These are phyloP conservation scores for Termitomyces bulborhizus DNA, from an alignment of 768 basidiomycete species.

Conservation along the genomic window DNA sequence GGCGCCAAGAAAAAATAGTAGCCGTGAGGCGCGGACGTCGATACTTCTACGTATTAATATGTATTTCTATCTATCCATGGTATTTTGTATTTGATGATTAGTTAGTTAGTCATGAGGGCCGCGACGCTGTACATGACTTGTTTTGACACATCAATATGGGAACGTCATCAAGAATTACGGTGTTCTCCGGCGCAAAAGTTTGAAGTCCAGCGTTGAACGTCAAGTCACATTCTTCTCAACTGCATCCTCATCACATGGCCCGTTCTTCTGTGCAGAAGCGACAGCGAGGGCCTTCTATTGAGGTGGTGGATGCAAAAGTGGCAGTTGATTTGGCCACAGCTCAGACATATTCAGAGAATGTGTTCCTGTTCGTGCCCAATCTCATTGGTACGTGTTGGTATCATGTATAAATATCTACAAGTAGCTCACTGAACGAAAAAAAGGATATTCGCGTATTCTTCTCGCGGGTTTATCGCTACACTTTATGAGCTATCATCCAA, in stretches of 20 bases:
- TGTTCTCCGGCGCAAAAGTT: slow-evolving; percentile 14
- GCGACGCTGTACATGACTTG: no score
- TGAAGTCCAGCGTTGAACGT: background rate
- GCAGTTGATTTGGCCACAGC: slow-evolving; percentile 85
- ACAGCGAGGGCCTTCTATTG: slow-evolving; percentile 47
- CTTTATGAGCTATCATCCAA: slow-evolving; percentile 94
- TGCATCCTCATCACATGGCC: slow-evolving; percentile 18
- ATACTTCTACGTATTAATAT: background rate
- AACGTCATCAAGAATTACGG: slow-evolving; percentile 15
- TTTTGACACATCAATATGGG: slow-evolving; percentile 5
- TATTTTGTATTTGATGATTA: background rate
- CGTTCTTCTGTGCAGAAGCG: slow-evolving; percentile 30
- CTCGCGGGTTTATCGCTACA: slow-evolving; percentile 84
- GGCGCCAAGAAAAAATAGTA: slow-evolving; percentile 14
- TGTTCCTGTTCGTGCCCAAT: slow-evolving; percentile 96
- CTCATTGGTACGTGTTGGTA: slow-evolving; percentile 67
- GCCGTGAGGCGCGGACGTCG: background rate
- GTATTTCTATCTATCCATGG: slow-evolving; percentile 1
- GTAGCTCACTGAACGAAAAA: slow-evolving; percentile 8
- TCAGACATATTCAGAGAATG: slow-evolving; percentile 87
- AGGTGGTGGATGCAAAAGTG: slow-evolving; percentile 76
- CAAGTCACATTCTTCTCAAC: background rate
- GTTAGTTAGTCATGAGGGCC: no score
- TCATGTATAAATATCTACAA: slow-evolving; percentile 2
- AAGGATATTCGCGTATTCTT: slow-evolving; percentile 88